Evolutionary conservation across 1,284 basidiomycete genomes (phyloP), one percentile per base, ranked within the genome.

Genomic region (Ustilago trichophora): DNA sequence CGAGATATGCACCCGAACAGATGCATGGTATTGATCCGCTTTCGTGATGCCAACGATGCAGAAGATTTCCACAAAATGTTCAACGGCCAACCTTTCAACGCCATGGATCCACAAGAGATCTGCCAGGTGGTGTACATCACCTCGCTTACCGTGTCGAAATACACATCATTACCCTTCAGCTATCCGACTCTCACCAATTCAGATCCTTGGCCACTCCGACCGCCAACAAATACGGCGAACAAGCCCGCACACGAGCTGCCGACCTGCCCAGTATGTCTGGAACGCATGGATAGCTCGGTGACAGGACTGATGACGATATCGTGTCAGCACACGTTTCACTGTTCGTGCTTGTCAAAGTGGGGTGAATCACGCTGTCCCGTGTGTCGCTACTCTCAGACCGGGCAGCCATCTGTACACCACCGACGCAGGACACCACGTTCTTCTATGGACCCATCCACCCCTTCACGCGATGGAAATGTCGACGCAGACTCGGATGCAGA

Each of bases 241-340:
- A 6, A 46, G 36, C 34, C 43, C 4, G 69, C 54, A 11, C 58
- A 73, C 48, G 96, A 98, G 82, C 85, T 98, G 0, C 95, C 96
- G 0, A 97, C 94, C 0, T 98, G 95, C 80, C 94, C 95, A 0
- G 94, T 98, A 12, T 98, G 95, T 75, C 87, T 98, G 11, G 95
- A 98, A 78, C 87, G 94, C 31, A 94, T 98, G 88, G 95, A 98
- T 80, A 88, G 91, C 12, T 90, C 90, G 1, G 89, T 95, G 24
- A 80, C 76, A 11, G 76, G 74, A 13, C 53, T 82, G 11, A 75
- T 79, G 55, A 81, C 77, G 27, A 72, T 75, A 33, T 54, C 67
- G 27, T 78, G 76, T 45, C 74, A 78, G 42, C 77, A 80, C 44
- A 74, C 76, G 2, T 77, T 80, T 24, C 80, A 80, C 59, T 80